Percentiles rank a stretch among this genome's conserved stretches.
Conservation (phyloP, 1,284 basidiomycete genomes). For the Ustilago bromivora region DNA sequence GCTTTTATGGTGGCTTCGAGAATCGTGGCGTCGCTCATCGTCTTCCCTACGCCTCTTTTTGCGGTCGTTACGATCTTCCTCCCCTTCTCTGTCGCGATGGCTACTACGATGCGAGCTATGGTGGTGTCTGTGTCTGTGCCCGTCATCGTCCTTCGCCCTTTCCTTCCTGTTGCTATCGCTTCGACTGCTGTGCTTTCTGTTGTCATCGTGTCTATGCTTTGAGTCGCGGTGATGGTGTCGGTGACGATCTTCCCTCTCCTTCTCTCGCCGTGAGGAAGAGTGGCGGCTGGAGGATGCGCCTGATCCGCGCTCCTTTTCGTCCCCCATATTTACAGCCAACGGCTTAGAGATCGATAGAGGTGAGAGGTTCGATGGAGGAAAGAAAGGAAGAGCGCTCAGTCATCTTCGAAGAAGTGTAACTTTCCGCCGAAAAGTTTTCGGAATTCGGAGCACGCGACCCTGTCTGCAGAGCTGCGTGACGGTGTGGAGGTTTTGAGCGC, state of each 20-base stretch:
- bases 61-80: conserved; percentile 54
- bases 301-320: neutral
- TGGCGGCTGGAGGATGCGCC: conserved; percentile 11
- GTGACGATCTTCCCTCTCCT: conserved; percentile 20
- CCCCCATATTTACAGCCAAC: conserved; percentile 5
- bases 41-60: conserved; percentile 69
- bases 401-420: neutral
- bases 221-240: conserved; percentile 15
- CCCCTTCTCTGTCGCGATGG: conserved; percentile 15
- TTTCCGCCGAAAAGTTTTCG: conserved; percentile 3
- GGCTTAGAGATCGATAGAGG: neutral
- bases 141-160: conserved; percentile 8
- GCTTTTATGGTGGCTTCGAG: conserved; percentile 3
- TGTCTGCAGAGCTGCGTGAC: neutral
- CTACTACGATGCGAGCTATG: conserved; percentile 19
- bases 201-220: conserved; percentile 17
- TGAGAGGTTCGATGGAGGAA: neutral
- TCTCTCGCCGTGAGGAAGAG: conserved; percentile 4
- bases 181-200: conserved; percentile 15
- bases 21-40: conserved; percentile 12
- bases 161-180: conserved; percentile 5
- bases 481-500: conserved; percentile 12
- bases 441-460: conserved; percentile 3
- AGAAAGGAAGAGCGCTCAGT: neutral
- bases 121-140: conserved; percentile 15